Base-by-base conservation (phyloP, 352 stramenopile species). In the Phytophthora foliorum region DNA sequence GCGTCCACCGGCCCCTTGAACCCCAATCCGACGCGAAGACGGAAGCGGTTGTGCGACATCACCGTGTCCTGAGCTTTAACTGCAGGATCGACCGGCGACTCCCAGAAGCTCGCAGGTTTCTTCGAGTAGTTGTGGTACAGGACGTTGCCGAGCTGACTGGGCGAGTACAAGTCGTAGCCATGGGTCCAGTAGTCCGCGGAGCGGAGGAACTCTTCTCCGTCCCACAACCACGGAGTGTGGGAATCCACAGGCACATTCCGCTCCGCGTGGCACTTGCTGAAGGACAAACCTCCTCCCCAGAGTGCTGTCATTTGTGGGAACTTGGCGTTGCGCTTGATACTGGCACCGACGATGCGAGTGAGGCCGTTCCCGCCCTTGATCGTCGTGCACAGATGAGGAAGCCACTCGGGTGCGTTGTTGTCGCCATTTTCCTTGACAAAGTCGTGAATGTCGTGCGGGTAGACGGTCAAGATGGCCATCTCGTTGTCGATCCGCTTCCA, bases 251-350 rank as follows among this genome's bases (percentile, higher is more conserved):
- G 72, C 31, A 90, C 84, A 6, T 80, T 81, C 1, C 73, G 76
- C 63, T 94, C 87, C 4, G 84, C 85, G 62, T 94, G 84, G 51
- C 86, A 94, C 63, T 94, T 94, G 67, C 78, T 83, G 60, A 93
- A 94, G 17, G 81, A 92, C 7, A 88, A 81, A 17, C 87, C 87
- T 3, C 81, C 87, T 31, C 83, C 87, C 84, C 87, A 94, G 1
- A 94, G 57, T 38, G 83, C 83, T 25, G 51, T 76, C 55, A 95
- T 63, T 66, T 93, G 85, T 13, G 87, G 87, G 53, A 82, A 81
- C 67, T 80, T 82, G 36, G 87, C 82, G 56, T 66, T 60, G 22
- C 57, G 70, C 69, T 90, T 95, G 75, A 93, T 87, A 57, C 81
- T 90, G 17, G 85, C 87, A 25, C 85, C 84, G n/a, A 82, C 70